These are phyloP conservation scores for Sporobolus alterniflorus DNA, from an alignment of 202 grass and related monocot genomes.

Conservation along the genomic window DNA sequence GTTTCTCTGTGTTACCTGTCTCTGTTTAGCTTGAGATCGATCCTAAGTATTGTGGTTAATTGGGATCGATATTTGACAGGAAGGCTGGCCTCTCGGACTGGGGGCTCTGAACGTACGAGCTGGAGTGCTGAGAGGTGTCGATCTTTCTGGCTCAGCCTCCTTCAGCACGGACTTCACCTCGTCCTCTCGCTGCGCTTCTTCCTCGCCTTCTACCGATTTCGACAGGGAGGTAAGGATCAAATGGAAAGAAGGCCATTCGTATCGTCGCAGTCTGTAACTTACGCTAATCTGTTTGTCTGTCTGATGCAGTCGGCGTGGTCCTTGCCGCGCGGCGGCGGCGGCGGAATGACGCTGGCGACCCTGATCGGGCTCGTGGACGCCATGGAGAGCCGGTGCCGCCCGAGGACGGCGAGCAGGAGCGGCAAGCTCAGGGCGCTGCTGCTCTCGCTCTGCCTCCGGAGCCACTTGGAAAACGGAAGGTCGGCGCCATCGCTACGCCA, in stretches of 20 bases:
- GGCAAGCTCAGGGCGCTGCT: constrained; percentile 55
- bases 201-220: constrained; percentile 51
- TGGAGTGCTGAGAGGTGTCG: constrained; percentile 31
- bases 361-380: constrained; percentile 61
- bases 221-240: constrained; percentile 50
- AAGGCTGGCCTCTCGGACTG: constrained; percentile 75
- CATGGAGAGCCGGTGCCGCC: constrained; percentile 48
- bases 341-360: constrained; percentile 62
- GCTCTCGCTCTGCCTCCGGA: constrained; percentile 66
- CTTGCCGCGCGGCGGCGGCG: constrained; percentile 31
- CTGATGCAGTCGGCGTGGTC: constrained; percentile 55
- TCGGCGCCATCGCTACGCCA: constrained; percentile 55
- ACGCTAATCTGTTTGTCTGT: not conserved
- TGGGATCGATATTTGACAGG: constrained; percentile 31
- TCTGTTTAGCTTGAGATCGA: not conserved
- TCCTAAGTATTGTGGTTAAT: not conserved
- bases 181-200: constrained; percentile 47
- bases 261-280: not conserved
- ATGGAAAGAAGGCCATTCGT: not conserved
- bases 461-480: constrained; percentile 34
- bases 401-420: constrained; percentile 36
- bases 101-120: constrained; percentile 43
- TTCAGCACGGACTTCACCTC: constrained; percentile 57
- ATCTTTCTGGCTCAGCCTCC: constrained; percentile 49
- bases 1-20: not conserved